Conservation (phyloP, 2,329 filamentous ascomycete genomes). For the Verticillium albo-atrum region DNA sequence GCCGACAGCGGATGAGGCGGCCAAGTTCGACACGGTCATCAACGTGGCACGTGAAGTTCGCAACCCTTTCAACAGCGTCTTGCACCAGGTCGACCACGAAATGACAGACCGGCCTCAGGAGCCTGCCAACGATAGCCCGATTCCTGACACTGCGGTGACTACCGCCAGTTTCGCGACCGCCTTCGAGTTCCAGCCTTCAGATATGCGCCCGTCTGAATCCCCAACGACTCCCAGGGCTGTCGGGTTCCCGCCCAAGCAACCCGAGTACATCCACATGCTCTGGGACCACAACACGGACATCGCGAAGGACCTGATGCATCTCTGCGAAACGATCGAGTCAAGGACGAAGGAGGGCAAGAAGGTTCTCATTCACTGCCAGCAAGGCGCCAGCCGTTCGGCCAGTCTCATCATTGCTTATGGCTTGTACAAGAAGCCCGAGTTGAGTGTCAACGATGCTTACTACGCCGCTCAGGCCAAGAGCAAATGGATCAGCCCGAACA, state of each 20-base stretch:
- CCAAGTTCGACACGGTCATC: slow-evolving; percentile 75
- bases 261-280: slow-evolving; percentile 81
- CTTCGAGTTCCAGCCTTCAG: slow-evolving; percentile 47
- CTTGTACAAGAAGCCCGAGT: slow-evolving; percentile 69
- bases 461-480: slow-evolving; percentile 76
- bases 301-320: slow-evolving; percentile 66
- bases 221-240: slow-evolving; percentile 56
- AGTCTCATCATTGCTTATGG: slow-evolving; percentile 85
- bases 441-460: slow-evolving; percentile 80
- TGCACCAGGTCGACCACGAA: slow-evolving; percentile 12
- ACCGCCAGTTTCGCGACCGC: slow-evolving; percentile 56
- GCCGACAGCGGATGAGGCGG: slow-evolving; percentile 71
- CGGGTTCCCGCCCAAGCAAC: slow-evolving; percentile 40
- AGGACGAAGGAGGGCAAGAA: slow-evolving; percentile 69
- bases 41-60: slow-evolving; percentile 80
- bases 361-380: slow-evolving; percentile 80
- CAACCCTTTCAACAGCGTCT: slow-evolving; percentile 60
- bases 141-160: slow-evolving; percentile 54
- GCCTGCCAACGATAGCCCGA: slow-evolving; percentile 35
- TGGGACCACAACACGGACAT: slow-evolving; percentile 92
- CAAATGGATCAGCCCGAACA: slow-evolving; percentile 86
- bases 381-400: slow-evolving; percentile 79
- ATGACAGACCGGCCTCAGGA: slow-evolving; percentile 23
- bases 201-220: slow-evolving; percentile 34
- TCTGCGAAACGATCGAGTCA: slow-evolving; percentile 74